Evolutionary conservation across 495 filamentous ascomycete genomes (phyloP).

Genomic region (Penicillium lividum): DNA sequence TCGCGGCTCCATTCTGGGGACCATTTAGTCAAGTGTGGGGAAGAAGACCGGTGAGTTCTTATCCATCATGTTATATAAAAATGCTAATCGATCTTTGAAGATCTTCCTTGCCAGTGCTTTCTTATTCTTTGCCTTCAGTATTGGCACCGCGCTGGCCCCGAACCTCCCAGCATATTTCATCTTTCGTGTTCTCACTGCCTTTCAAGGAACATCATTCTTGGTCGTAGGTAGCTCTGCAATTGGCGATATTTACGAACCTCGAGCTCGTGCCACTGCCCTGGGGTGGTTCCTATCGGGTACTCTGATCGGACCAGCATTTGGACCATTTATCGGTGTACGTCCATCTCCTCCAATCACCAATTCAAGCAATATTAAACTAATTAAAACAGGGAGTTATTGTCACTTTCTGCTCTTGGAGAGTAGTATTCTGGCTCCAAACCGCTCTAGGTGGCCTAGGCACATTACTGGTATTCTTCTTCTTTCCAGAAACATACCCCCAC

Average conservation of each 20-base stretch:
- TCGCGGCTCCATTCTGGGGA: constrained; percentile 67
- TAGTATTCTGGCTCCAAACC: constrained; percentile 73
- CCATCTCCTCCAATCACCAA: not conserved
- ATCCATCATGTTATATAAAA: not conserved
- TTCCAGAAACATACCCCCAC: constrained; percentile 69
- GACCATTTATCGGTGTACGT: constrained; percentile 60
- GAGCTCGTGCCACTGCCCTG: constrained; percentile 66
- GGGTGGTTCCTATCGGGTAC: constrained; percentile 72
- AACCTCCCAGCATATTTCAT: constrained; percentile 68
- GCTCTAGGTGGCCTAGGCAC: constrained; percentile 58
- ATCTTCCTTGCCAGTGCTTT: constrained; percentile 47
- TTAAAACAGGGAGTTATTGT: constrained; percentile 60
- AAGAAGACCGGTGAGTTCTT: constrained; percentile 52
- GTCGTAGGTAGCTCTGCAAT: constrained; percentile 65
- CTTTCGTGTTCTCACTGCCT: constrained; percentile 68
- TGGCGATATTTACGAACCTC: constrained; percentile 64
- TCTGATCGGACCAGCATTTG: constrained; percentile 68
- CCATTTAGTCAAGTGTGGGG: constrained; percentile 69
- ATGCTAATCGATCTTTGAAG: constrained; percentile 13
- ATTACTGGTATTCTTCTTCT: constrained; percentile 61
- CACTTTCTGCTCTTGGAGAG: constrained; percentile 66
- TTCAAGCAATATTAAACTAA: constrained; percentile 1
- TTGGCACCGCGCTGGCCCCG: constrained; percentile 67
- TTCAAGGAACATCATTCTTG: constrained; percentile 70
- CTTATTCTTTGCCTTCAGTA: constrained; percentile 63